Conservation (phyloP, 352 stramenopile species). For the Peronospora farinosa region DNA sequence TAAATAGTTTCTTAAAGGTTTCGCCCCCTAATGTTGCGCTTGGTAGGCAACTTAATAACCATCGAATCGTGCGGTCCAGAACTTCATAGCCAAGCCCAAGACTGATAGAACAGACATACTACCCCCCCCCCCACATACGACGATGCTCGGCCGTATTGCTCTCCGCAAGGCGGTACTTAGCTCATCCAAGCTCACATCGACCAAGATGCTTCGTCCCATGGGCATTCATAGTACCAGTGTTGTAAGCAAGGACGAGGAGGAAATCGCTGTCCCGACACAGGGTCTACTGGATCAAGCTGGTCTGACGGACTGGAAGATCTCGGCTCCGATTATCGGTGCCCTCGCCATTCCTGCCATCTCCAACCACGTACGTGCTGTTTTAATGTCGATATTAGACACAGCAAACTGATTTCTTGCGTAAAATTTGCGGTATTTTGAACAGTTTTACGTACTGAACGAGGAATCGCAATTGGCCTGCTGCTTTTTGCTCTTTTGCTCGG, state of each 20-base stretch:
- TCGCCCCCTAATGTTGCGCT: neutral
- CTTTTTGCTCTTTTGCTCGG: constrained; percentile 83
- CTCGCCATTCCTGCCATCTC: constrained; percentile 69
- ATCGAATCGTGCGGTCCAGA: constrained; percentile 5
- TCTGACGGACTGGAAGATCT: constrained; percentile 84
- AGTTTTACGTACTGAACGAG: constrained; percentile 84
- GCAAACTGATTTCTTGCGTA: constrained; percentile 5
- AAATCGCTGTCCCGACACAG: constrained; percentile 36
- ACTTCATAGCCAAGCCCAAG: constrained; percentile 12
- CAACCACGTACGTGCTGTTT: constrained; percentile 53
- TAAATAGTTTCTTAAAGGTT: neutral
- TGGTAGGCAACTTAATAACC: neutral
- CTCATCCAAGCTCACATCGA: constrained; percentile 39
- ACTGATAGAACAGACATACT: constrained; percentile 1
- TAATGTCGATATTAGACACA: neutral
- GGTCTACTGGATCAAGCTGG: constrained; percentile 58
- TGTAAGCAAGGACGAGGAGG: constrained; percentile 51
- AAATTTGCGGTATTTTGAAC: constrained; percentile 1
- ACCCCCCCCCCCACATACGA: no score
- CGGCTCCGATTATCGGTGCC: constrained; percentile 58
- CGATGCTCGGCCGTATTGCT: constrained; percentile 70
- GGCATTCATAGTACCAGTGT: constrained; percentile 57
- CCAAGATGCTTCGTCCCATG: constrained; percentile 39
- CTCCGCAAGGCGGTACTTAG: constrained; percentile 56
- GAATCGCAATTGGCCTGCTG: constrained; percentile 80